phyloP scores from a whole-genome alignment of 371 early-diverging fungal species.

The Nematocida ausubeli region DNA sequence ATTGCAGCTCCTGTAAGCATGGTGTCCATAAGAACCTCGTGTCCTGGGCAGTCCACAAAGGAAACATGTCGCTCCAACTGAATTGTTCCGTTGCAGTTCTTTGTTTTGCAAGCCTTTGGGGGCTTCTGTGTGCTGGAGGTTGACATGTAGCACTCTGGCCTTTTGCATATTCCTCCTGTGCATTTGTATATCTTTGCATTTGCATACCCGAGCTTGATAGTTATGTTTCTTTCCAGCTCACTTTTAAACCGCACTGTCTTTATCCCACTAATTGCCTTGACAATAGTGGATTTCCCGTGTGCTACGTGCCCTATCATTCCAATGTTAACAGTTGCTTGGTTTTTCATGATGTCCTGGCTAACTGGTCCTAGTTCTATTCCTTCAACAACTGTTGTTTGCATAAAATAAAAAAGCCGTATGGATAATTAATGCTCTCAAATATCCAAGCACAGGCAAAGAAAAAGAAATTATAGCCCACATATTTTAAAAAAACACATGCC shows the following conservation, averaged over 20 bases:
- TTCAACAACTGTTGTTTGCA: constrained; percentile 36
- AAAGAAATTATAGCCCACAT: too few relatives aligned
- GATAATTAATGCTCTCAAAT: not conserved
- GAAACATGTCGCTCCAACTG: constrained; percentile 79
- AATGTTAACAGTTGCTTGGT: constrained; percentile 86
- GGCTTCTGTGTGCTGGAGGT: constrained; percentile 61
- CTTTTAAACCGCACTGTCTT: constrained; percentile 97
- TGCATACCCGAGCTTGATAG: constrained; percentile 99
- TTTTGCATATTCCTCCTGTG: constrained; percentile 56
- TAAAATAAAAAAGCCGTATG: constrained; percentile 16
- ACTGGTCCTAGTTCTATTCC: constrained; percentile 51
- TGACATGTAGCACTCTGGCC: constrained; percentile 66
- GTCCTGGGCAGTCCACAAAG: constrained; percentile 99
- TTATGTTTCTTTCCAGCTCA: constrained; percentile 98
- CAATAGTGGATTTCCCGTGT: constrained; percentile 99
- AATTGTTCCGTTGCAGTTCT: constrained; percentile 75
- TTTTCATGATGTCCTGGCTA: constrained; percentile 52
- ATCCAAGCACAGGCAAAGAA: too few relatives aligned
- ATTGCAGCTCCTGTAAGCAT: constrained; percentile 99
- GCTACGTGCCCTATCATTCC: constrained; percentile 99
- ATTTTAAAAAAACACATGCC: too few relatives aligned
- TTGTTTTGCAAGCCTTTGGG: constrained; percentile 84
- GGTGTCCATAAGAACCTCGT: constrained; percentile 99
- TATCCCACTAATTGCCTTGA: constrained; percentile 95
- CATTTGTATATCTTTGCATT: constrained; percentile 84